These are phyloP conservation scores for Yarrowia osloensis DNA, from an alignment of 805 yeast genomes.

Conservation along the genomic window DNA sequence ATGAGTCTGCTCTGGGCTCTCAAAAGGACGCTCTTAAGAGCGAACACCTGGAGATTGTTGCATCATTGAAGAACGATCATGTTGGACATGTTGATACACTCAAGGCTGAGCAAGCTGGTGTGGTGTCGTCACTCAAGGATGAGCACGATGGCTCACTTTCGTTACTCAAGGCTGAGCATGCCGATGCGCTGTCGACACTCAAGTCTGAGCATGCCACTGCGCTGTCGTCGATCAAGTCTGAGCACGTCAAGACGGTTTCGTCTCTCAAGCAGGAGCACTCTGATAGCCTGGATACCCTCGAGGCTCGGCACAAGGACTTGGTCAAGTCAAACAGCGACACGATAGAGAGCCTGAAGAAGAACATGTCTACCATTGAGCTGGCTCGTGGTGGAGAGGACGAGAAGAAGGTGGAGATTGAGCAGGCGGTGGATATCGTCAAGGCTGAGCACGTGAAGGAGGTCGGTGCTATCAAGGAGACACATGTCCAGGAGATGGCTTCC, in stretches of 20 bases:
- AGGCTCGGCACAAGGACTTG: not conserved
- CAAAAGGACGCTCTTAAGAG: not conserved
- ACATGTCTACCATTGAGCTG: conserved; percentile 15
- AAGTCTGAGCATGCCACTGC: conserved; percentile 7
- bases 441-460: not conserved
- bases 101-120: not conserved
- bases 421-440: not conserved
- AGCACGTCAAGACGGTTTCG: not conserved
- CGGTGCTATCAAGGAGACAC: not conserved
- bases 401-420: not conserved
- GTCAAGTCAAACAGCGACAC: not conserved
- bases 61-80: not conserved
- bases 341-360: conserved; percentile 8
- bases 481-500: not conserved
- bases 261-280: conserved; percentile 4
- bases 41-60: not conserved
- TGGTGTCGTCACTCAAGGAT: no score
- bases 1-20: not conserved
- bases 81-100: not conserved
- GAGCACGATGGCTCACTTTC: no score
- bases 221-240: not conserved
- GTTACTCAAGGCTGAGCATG: not conserved
- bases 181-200: not conserved
- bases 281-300: not conserved
- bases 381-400: conserved; percentile 10